phyloP scores from a whole-genome alignment of 345 rosid species.

The Citrus trifoliata region DNA sequence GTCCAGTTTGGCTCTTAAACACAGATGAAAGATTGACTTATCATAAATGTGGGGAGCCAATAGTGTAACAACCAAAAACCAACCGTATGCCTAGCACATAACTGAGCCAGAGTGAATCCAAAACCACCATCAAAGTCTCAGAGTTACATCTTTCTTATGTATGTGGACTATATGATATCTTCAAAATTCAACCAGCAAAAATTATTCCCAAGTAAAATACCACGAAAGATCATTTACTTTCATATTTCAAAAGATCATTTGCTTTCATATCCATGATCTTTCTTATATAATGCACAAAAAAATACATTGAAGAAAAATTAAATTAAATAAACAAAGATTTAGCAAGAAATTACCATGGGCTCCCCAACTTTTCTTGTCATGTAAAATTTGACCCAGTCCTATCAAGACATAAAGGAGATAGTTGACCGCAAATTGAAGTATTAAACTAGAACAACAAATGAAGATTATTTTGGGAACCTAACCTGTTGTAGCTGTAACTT shows the following conservation, averaged over 20 bases:
- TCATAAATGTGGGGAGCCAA: not conserved
- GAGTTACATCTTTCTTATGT: not conserved
- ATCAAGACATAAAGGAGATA: conserved; percentile 12
- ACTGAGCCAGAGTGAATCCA: not conserved
- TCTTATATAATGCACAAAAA: not conserved
- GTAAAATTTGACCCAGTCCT: conserved; percentile 56
- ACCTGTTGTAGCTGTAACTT: conserved; percentile 67
- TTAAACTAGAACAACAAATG: not conserved
- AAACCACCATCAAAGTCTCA: not conserved
- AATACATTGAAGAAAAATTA: not conserved
- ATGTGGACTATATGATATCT: not conserved
- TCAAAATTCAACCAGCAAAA: not conserved
- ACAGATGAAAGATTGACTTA: not conserved
- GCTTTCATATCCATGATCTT: not conserved
- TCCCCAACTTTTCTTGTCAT: conserved; percentile 23
- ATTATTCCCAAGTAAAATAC: not conserved
- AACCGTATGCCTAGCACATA: not conserved
- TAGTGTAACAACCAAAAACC: not conserved
- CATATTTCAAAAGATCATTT: not conserved
- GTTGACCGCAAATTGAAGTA: conserved; percentile 6
- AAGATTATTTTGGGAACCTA: conserved; percentile 10
- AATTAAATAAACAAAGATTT: not conserved
- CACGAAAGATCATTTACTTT: not conserved
- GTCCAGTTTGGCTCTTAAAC: not conserved
- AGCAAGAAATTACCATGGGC: conserved; percentile 30